Percentiles rank a stretch among this genome's conserved stretches.
Conservation (phyloP, 805 yeast genomes). For the Candida ficus region DNA sequence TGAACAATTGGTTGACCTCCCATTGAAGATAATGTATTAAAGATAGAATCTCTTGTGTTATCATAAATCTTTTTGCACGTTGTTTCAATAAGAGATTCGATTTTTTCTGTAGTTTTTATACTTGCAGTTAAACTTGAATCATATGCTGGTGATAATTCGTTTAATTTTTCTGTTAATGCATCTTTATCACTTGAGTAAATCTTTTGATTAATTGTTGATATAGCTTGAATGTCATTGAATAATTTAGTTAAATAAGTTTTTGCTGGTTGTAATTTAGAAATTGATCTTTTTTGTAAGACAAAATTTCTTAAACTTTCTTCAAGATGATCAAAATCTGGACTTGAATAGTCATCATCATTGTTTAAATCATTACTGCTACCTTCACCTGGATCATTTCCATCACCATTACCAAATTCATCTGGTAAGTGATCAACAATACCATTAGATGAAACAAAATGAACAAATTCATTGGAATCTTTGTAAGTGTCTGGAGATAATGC, state of each 20-base stretch:
- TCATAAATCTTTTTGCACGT: conserved; percentile 56
- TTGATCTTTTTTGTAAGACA: conserved; percentile 80
- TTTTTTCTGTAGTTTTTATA: conserved; percentile 47
- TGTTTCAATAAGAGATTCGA: conserved; percentile 59
- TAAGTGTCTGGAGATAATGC: conserved; percentile 85
- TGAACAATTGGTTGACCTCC: conserved; percentile 47
- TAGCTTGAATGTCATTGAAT: conserved; percentile 53
- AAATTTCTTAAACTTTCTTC: conserved; percentile 84
- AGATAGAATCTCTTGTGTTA: conserved; percentile 49
- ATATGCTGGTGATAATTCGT: conserved; percentile 58
- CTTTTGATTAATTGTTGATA: conserved; percentile 61
- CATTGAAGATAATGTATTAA: conserved; percentile 42
- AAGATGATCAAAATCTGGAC: conserved; percentile 73
- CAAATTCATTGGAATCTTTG: conserved; percentile 84
- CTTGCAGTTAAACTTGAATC: conserved; percentile 49
- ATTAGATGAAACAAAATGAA: conserved; percentile 81
- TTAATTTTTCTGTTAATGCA: conserved; percentile 43
- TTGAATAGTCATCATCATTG: conserved; percentile 24
- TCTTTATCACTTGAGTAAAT: conserved; percentile 46
- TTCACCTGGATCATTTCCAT: conserved; percentile 35
- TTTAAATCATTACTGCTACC: conserved; percentile 26
- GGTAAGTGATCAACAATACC: conserved; percentile 36
- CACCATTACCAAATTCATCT: conserved; percentile 33
- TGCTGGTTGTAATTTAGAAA: conserved; percentile 89
- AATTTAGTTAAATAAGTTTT: conserved; percentile 76